A percentile compares a stretch with the other conserved stretches of the same genome.
phyloP scores from a whole-genome alignment of 176 grass and related monocot species.

The Cenchrus fungigraminus region DNA sequence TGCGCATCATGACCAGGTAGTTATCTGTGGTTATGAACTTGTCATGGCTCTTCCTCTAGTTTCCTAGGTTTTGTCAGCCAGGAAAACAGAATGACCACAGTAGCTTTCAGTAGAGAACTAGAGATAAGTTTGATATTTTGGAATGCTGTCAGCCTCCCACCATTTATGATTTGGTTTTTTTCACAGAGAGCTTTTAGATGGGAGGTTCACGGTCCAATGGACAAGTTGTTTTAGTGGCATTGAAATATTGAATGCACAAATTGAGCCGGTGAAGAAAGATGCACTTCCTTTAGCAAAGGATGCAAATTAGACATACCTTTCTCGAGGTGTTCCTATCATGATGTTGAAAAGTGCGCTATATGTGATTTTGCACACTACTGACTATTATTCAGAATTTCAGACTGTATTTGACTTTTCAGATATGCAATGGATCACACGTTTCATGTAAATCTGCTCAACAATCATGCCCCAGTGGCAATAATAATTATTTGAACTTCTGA shows the following conservation, averaged over 20 bases:
- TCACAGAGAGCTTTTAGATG: conserved; percentile 25
- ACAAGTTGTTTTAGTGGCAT: conserved; percentile 21
- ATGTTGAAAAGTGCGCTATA: conserved; percentile 30
- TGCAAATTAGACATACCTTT: conserved; percentile 19
- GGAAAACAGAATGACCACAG: conserved; percentile 26
- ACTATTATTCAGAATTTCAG: not conserved
- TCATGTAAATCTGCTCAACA: not conserved
- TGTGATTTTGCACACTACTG: conserved; percentile 28
- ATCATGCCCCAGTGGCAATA: not conserved
- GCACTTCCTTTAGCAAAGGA: conserved; percentile 38
- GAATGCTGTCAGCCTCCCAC: not conserved
- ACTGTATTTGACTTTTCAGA: conserved; percentile 34
- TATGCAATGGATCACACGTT: conserved; percentile 24
- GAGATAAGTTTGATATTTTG: conserved; percentile 26
- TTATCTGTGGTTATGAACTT: conserved; percentile 20
- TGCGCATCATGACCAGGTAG: not conserved
- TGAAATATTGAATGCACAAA: conserved; percentile 42
- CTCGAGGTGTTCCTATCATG: conserved; percentile 29
- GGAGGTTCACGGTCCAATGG: not conserved
- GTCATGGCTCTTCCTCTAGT: not conserved
- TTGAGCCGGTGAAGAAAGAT: conserved; percentile 28
- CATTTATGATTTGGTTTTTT: conserved; percentile 13
- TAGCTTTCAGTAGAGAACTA: conserved; percentile 13
- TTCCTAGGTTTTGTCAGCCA: conserved; percentile 42
- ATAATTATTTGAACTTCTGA: conserved; percentile 1